phyloP scores from a whole-genome alignment of 1,139 yeast genomes.

The Blastobotrys ciferrii region DNA sequence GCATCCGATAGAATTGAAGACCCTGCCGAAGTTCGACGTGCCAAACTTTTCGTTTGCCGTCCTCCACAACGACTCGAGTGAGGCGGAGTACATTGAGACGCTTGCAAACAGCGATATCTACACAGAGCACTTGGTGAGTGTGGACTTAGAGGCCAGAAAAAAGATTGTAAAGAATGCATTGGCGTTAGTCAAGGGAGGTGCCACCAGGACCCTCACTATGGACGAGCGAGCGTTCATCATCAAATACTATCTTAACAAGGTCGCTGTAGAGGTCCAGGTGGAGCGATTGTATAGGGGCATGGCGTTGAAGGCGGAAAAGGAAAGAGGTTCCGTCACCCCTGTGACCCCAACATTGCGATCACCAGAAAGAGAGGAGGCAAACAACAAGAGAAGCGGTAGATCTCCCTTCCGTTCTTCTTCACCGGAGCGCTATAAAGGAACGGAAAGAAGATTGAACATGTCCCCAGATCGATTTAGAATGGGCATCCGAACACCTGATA shows the following conservation, averaged over 20 bases:
- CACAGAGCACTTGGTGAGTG: conserved; percentile 48
- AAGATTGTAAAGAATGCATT: conserved; percentile 40
- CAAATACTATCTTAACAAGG: conserved; percentile 44
- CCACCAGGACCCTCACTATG: conserved; percentile 32
- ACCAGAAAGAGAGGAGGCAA: neutral
- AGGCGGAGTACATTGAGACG: conserved; percentile 45
- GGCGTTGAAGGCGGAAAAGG: conserved; percentile 6
- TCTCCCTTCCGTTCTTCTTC: conserved; percentile 6
- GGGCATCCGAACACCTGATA: conserved; percentile 11
- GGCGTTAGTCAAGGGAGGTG: conserved; percentile 20
- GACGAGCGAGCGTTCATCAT: conserved; percentile 50
- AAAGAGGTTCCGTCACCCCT: neutral
- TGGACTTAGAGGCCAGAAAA: conserved; percentile 20
- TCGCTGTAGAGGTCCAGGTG: conserved; percentile 63
- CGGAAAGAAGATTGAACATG: conserved; percentile 1
- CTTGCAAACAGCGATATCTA: conserved; percentile 49
- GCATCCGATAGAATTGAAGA: conserved; percentile 39
- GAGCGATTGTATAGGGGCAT: conserved; percentile 54
- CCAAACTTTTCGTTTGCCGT: conserved; percentile 39
- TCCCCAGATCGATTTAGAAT: conserved; percentile 1
- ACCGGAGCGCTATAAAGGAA: conserved; percentile 6
- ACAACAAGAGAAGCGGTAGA: neutral
- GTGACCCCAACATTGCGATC: conserved; percentile 2
- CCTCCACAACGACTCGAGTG: conserved; percentile 44
- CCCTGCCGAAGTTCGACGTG: conserved; percentile 30